Evolutionary conservation across 192 early-diverging fungal species (phyloP).

Genomic region (Rhizophagus prolifer): DNA sequence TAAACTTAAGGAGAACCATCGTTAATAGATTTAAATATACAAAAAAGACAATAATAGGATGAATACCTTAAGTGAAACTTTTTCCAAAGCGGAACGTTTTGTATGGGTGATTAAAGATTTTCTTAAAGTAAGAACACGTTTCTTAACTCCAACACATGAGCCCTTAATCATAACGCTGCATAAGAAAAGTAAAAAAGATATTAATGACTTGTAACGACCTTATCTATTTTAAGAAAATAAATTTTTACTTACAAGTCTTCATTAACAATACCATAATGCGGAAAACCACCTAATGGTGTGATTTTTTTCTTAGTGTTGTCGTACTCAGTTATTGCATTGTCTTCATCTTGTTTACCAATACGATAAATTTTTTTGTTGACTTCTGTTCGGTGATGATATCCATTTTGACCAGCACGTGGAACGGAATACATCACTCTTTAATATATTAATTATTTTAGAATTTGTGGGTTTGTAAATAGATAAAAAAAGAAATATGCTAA

Average conservation of each 20-base stretch:
- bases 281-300: conserved; percentile 99
- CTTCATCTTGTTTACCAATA: conserved; percentile 86
- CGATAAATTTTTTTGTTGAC: conserved; percentile 99
- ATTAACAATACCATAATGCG: conserved; percentile 98
- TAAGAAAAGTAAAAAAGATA: not conserved
- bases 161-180: conserved; percentile 92
- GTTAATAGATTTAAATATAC: not conserved
- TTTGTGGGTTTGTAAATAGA: not conserved
- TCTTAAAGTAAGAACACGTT: conserved; percentile 96
- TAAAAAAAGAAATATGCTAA: not conserved
- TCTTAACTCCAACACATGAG: conserved; percentile 92
- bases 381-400: conserved; percentile 99
- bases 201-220: not conserved
- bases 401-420: conserved; percentile 99
- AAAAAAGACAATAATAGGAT: not conserved
- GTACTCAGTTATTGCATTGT: conserved; percentile 91
- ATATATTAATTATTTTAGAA: conserved; percentile 63
- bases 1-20: conserved; percentile 57
- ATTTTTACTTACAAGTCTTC: conserved; percentile 72
- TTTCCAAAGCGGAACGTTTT: conserved; percentile 94
- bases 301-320: conserved; percentile 95
- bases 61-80: conserved; percentile 81
- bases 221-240: not conserved
- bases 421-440: conserved; percentile 98
- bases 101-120: conserved; percentile 97